Conservation (phyloP, 106 monocot genomes). For the Triglochin maritima region DNA sequence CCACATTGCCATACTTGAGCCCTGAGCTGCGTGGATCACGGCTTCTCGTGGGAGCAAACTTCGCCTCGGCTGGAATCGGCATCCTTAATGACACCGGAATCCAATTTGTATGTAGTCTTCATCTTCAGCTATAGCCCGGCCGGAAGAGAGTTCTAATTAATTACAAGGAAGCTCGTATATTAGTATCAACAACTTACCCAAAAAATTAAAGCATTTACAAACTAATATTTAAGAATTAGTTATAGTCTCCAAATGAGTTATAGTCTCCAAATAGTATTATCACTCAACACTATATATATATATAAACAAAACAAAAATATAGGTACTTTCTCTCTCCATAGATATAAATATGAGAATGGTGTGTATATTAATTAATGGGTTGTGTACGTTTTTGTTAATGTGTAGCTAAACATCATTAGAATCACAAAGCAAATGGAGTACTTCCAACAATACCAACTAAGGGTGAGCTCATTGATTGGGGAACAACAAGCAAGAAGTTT, state of each 20-base stretch:
- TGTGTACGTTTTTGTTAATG: neutral
- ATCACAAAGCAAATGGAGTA: conserved; percentile 47
- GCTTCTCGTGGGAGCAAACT: conserved; percentile 75
- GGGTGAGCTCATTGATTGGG: conserved; percentile 50
- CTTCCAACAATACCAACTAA: conserved; percentile 71
- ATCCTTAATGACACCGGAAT: conserved; percentile 90
- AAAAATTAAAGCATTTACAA: too few species aligned
- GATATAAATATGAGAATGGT: neutral
- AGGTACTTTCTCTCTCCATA: neutral
- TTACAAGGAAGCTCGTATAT: too few species aligned
- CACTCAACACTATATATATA: too few species aligned
- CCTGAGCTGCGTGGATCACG: conserved; percentile 52
- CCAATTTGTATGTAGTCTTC: conserved; percentile 48
- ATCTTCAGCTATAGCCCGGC: too few species aligned
- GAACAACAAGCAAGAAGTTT: conserved; percentile 16
- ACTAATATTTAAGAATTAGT: too few species aligned
- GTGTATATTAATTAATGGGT: too few species aligned
- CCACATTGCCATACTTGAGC: conserved; percentile 76
- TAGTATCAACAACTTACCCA: too few species aligned
- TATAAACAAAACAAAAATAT: too few species aligned
- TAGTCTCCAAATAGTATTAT: too few species aligned
- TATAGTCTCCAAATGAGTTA: too few species aligned
- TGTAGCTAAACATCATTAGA: conserved; percentile 70
- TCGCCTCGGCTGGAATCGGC: conserved; percentile 85
- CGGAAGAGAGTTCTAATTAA: too few species aligned